Evolutionary conservation across 2,329 filamentous ascomycete species (phyloP), one percentile per base, ranked within the genome.

Genomic region (Leptographium procerum): DNA sequence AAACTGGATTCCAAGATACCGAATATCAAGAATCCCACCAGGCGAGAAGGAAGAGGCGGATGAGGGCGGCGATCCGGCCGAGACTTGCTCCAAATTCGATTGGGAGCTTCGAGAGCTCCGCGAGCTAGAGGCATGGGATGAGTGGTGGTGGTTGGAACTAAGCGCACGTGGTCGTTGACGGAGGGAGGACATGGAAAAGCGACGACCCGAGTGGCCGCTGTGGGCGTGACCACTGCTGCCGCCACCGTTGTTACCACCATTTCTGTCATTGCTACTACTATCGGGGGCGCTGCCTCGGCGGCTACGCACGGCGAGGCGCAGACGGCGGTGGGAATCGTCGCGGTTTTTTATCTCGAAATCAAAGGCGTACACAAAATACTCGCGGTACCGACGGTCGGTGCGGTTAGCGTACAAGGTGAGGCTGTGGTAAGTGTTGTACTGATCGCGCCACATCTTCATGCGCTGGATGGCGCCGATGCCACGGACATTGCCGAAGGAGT

Each of bases 381-480:
- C 77, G 53, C 73, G 75, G 62, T 77, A 77, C 19, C 71, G 70
- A 19, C 74, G 69, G 53, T 77, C 73, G 61, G 78, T 78, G 31
- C 62, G 62, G 47, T 64, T 64, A 34, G 77, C 77, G 57, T 75
- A 73, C 22, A 80, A 67, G 10, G 75, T 76, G 34, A 80, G 60
- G 29, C 73, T 77, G 64, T 80, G 76, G 50, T 72, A 74, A 3
- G 72, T 73, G 14, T 74, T 75, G 57, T 77, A 73, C 52, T 72
- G 70, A 62, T 80, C 77, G 57, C 72, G 71, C 77, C 77, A 80
- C 29, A 80, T 67, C 67, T 80, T 80, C 61, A 80, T 70, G 56
- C 77, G 69, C 66, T 80, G 77, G 48, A 79, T 77, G 1, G 77
- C 75, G 1, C 75, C 77, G 57, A 80, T 71, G 24, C 77, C 77